Base-by-base conservation (phyloP, 805 yeast genomes). In the Deakozyma indianensis region DNA sequence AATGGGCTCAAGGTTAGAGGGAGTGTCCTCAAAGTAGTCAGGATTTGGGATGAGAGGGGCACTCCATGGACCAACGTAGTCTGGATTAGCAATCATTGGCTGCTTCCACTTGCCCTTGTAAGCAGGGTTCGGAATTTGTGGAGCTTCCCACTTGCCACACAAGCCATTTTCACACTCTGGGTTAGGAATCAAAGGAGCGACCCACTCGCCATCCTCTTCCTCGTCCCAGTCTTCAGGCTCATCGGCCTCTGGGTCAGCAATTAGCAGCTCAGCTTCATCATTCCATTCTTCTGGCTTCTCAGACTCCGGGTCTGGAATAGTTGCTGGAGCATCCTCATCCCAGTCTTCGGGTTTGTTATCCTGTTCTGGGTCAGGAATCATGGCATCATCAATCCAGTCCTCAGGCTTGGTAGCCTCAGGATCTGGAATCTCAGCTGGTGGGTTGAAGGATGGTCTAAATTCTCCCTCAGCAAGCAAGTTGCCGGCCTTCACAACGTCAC, bases 211-310 rank as follows among this genome's bases (percentile, higher is more conserved):
- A 58, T 86, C 95, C 58, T 82, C 88, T 52, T 80, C 88, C 38
- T 84, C 95, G 57, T 83, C 83, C 96, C 96, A 87, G 56, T 73
- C 80, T 41, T 68, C 80, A 18, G 95, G 95, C 54, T 70, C 74
- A 25, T 49, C 56, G 23, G 84, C 80, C 1, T 66, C 69, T 35
- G 94, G 86, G 59, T 87, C 92, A 9, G 72, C 63, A 47, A 88
- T 75, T 49, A 63, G 74, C 48, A 64, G 69, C 9, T 74, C 71
- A 22, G 69, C 72, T 20, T 70, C 69, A 55, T 80, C 94, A 53
- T 77, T 75, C 96, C 96, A 88, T 50, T 74, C 80, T 23, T 64
- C 80, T 4, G 96, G 96, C 60, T 75, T 81, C 4, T 42, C 56
- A 4, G 80, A 82, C 3, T 67, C 63, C 18, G 87, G 82, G 60